phyloP scores from a whole-genome alignment of 441 rosid species.

The Breynia disticha region DNA sequence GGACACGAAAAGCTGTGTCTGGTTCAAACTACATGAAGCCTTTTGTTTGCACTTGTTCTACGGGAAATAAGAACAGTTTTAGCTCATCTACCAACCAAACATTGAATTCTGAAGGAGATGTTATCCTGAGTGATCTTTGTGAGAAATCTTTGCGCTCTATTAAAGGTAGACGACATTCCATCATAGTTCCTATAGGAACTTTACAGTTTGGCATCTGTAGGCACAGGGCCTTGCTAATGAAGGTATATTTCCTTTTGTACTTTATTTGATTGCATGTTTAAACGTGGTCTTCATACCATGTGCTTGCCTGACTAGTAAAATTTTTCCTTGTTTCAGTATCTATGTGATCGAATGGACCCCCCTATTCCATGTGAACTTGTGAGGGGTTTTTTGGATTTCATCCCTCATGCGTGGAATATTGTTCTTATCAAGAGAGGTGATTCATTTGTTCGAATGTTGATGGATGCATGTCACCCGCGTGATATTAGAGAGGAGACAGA shows the following conservation, averaged over 20 bases:
- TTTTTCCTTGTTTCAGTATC: conserved; percentile 42
- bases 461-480: conserved; percentile 82
- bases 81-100: conserved; percentile 28
- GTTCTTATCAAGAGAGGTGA: conserved; percentile 51
- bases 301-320: conserved; percentile 12
- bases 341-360: conserved; percentile 93
- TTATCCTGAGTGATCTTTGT: conserved; percentile 59
- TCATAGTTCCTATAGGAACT: conserved; percentile 75
- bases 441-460: conserved; percentile 67
- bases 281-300: not conserved
- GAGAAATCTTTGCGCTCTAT: conserved; percentile 67
- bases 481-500: conserved; percentile 88
- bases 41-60: conserved; percentile 83
- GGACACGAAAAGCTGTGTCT: conserved; percentile 63
- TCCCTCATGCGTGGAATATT: conserved; percentile 93
- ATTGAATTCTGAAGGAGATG: conserved; percentile 35
- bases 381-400: conserved; percentile 87
- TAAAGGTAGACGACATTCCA: conserved; percentile 54
- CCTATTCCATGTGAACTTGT: conserved; percentile 94
- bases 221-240: conserved; percentile 87
- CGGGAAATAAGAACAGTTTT: conserved; percentile 47
- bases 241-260: conserved; percentile 34
- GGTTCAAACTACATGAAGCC: conserved; percentile 82
- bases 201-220: conserved; percentile 90
- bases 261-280: conserved; percentile 2